These are phyloP conservation scores for Intubia oerlemansii DNA, from an alignment of 2,329 filamentous ascomycete genomes.

Conservation along the genomic window DNA sequence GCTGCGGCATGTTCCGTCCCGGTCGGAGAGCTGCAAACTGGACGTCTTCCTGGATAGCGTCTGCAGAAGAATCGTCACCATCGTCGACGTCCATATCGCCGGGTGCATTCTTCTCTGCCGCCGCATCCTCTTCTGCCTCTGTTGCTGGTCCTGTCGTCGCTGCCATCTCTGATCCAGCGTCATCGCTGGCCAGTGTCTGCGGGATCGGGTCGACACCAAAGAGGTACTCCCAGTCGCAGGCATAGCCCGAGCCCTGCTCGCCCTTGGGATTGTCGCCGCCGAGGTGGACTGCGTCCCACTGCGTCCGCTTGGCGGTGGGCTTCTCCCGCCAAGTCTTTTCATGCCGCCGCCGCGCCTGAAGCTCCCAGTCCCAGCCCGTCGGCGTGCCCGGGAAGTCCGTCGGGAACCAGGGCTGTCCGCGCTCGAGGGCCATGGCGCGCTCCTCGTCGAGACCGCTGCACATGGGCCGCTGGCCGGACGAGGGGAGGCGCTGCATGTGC, in stretches of 20 bases:
- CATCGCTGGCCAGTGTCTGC: neutral
- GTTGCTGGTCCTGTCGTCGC: too few species aligned
- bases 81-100: constrained; percentile 1
- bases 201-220: constrained; percentile 17
- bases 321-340: constrained; percentile 48
- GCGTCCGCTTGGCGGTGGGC: constrained; percentile 62
- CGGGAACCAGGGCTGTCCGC: constrained; percentile 62
- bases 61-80: neutral
- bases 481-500: constrained; percentile 52
- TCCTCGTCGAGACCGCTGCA: constrained; percentile 68
- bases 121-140: too few species aligned
- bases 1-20: neutral
- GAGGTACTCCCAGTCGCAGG: constrained; percentile 65
- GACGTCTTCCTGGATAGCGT: constrained; percentile 1
- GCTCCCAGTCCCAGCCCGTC: constrained; percentile 62
- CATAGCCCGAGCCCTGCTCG: constrained; percentile 63
- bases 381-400: constrained; percentile 62
- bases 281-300: constrained; percentile 55
- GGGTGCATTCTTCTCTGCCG: neutral
- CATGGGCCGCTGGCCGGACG: constrained; percentile 46
- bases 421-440: constrained; percentile 65
- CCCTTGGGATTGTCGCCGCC: constrained; percentile 48
- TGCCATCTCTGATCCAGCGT: too few species aligned
- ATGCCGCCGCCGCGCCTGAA: constrained; percentile 36
- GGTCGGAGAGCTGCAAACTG: constrained; percentile 5